These are phyloP conservation scores for Xylaria arbuscula DNA, from an alignment of 2,329 filamentous ascomycete species.

Conservation along the genomic window DNA sequence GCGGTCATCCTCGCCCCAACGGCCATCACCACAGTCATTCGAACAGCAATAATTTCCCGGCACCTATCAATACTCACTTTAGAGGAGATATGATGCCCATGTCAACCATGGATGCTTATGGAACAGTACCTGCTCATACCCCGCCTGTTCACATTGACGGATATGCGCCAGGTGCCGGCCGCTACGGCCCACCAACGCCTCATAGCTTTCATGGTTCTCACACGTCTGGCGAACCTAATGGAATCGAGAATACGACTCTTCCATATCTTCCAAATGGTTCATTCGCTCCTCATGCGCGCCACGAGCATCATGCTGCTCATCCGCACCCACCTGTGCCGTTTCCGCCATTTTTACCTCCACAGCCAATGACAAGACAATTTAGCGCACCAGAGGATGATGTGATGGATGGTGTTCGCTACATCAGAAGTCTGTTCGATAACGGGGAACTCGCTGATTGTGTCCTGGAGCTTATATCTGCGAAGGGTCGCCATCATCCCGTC, in stretches of 20 bases:
- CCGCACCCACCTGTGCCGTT: slow-evolving; percentile 43
- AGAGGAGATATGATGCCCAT: slow-evolving; percentile 45
- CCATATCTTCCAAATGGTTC: slow-evolving; percentile 55
- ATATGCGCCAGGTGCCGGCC: slow-evolving; percentile 50
- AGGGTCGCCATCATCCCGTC: slow-evolving; percentile 53
- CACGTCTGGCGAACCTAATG: slow-evolving; percentile 61
- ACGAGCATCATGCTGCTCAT: slow-evolving; percentile 38
- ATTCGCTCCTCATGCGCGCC: slow-evolving; percentile 39
- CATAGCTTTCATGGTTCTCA: slow-evolving; percentile 73
- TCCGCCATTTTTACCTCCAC: slow-evolving; percentile 46
- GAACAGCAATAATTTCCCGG: slow-evolving; percentile 46
- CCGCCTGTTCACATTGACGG: slow-evolving; percentile 50
- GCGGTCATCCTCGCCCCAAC: slow-evolving; percentile 42
- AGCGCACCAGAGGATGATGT: slow-evolving; percentile 42
- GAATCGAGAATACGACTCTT: slow-evolving; percentile 55
- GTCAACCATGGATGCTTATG: slow-evolving; percentile 45
- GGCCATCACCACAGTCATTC: slow-evolving; percentile 46
- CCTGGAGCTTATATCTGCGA: slow-evolving; percentile 55
- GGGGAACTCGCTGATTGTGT: slow-evolving; percentile 56
- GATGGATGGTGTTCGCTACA: slow-evolving; percentile 49
- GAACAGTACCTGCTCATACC: slow-evolving; percentile 39
- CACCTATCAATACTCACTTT: slow-evolving; percentile 45
- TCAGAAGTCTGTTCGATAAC: slow-evolving; percentile 54
- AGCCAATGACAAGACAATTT: slow-evolving; percentile 42
- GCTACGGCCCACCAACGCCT: slow-evolving; percentile 65